Evolutionary conservation across 345 rosid genomes (phyloP), one percentile per base, ranked within the genome.

Genomic region (Eucalyptus tenuipes): DNA sequence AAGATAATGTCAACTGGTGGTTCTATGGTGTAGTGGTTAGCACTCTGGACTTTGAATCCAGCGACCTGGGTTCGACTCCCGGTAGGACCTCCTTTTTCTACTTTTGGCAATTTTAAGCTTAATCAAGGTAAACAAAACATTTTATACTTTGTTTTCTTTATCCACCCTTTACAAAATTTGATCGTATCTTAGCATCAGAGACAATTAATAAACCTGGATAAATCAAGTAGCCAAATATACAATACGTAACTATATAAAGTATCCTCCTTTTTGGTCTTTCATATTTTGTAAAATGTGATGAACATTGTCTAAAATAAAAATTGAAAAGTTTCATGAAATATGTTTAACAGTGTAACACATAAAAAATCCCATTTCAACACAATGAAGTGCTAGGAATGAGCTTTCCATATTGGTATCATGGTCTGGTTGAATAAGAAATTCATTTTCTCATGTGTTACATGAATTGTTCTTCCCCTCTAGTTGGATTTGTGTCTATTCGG

Each of bases 11-110:
- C 82, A 37, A 10, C 14, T 4, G 3, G 40, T 61, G 97, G 96
- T 96, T 97, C 95, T 94, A 94, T 96, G 98, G 99, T 97, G 98
- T 96, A 94, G 98, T 96, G 99, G 99, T 97, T 96, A 97, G 99
- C 99, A 97, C 97, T 97, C 95, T 95, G 99, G 97, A 96, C 97
- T 95, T 96, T 95, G 99, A 96, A 98, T 97, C 99, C 95, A 94
- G 99, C 95, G 96, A 95, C 97, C 97, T 94, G 98, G 96, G 98
- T 94, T 96, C 96, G 96, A 97, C 95, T 96, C 96, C 96, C 97
- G 96, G 96, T 95, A 95, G 96, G 98, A 94, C 95, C 98, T 95
- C 18, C 18, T 4, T 88, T 50, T 57, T 52, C 49, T 3, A 27
- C 2, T 12, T 55, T 55, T 10, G 61, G 61, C 61, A 24, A 55